Evolutionary conservation across 768 basidiomycete species (phyloP).

Genomic region (Mycena kentingensis): DNA sequence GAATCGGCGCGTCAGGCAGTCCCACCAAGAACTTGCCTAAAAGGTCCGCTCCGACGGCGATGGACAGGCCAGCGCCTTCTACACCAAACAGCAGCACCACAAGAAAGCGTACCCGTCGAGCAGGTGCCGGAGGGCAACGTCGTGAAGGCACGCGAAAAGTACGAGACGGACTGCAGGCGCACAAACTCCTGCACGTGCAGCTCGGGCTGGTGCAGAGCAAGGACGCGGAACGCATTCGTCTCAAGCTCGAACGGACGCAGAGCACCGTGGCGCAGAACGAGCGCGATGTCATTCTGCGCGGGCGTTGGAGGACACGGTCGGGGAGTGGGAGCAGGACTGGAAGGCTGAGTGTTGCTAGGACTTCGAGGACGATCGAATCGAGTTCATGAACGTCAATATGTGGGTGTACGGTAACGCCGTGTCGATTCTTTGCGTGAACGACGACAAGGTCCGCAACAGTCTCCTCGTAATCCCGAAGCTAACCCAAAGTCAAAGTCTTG

Average conservation of each 20-base stretch:
- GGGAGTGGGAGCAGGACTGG: constrained; percentile 93
- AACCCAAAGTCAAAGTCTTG: constrained; percentile 65
- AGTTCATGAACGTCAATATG: constrained; percentile 92
- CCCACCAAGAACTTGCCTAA: constrained; percentile 71
- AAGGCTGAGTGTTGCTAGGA: constrained; percentile 92
- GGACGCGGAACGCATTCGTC: constrained; percentile 86
- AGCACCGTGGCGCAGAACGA: constrained; percentile 91
- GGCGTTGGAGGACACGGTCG: constrained; percentile 74
- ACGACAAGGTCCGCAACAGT: constrained; percentile 77
- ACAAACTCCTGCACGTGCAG: constrained; percentile 96
- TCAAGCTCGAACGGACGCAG: constrained; percentile 88
- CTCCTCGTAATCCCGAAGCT: neutral
- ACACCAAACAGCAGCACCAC: constrained; percentile 65
- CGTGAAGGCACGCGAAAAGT: constrained; percentile 87
- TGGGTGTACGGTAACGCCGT: constrained; percentile 97
- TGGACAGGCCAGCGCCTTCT: constrained; percentile 58
- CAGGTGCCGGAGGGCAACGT: constrained; percentile 86
- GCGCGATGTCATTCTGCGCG: constrained; percentile 86
- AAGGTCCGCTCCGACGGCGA: constrained; percentile 81
- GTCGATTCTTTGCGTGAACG: constrained; percentile 92
- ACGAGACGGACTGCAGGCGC: constrained; percentile 87
- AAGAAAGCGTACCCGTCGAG: constrained; percentile 79
- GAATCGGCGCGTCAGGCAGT: constrained; percentile 87
- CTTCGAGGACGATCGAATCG: constrained; percentile 91
- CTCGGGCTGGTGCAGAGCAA: constrained; percentile 88